Conservation (phyloP, 305 asterid genomes). For the Solanum hybrid region DNA sequence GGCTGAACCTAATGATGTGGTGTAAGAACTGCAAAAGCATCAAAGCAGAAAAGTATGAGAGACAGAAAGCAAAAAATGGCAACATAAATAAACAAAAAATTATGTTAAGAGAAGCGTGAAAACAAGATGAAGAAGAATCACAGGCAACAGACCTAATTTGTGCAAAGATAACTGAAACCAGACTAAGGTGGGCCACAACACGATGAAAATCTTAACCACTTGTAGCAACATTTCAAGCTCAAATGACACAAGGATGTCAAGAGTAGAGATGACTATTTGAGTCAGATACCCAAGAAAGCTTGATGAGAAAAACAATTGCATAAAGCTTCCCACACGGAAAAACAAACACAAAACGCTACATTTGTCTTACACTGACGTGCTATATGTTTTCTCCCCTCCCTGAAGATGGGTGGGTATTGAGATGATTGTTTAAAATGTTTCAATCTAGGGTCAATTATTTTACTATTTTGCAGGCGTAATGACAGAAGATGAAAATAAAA, state of each 20-base stretch:
- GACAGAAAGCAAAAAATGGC: neutral
- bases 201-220: neutral
- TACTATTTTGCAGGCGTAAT: neutral
- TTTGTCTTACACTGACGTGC: neutral
- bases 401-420: neutral
- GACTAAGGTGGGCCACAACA: neutral
- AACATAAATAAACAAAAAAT: neutral
- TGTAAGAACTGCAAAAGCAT: conserved; percentile 66
- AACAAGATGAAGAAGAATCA: neutral
- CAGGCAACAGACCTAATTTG: neutral
- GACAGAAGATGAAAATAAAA: neutral
- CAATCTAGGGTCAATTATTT: neutral
- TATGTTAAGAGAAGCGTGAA: neutral
- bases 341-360: neutral
- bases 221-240: conserved; percentile 1
- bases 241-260: neutral
- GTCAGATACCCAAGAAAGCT: neutral
- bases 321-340: neutral
- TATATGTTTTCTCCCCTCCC: neutral
- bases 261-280: neutral
- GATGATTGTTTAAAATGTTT: neutral
- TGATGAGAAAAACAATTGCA: neutral
- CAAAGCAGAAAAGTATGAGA: conserved; percentile 1
- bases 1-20: conserved; percentile 50
- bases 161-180: neutral